Base-by-base conservation (phyloP, 2,329 filamentous ascomycete species). In the Fusarium sp. region DNA sequence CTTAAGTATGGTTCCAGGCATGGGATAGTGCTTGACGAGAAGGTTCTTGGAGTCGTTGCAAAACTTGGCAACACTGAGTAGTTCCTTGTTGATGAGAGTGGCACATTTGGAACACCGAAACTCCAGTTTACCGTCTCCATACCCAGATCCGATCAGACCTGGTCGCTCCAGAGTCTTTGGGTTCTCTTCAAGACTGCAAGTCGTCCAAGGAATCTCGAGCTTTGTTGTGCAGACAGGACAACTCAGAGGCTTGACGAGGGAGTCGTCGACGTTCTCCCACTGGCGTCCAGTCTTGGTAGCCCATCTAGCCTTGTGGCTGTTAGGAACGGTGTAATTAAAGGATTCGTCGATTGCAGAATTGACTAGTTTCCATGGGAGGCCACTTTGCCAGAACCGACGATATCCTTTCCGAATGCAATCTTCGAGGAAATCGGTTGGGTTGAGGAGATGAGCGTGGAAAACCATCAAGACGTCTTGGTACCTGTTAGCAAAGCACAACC, bases 371-470 rank as follows among this genome's bases (percentile, higher is more conserved):
- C 91, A 94, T 0, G 92, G 93, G 68, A 94, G 85, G 0, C 88
- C 87, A 0, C 85, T 85, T 4, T 85, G 83, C 90, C 91, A 94
- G 4, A 79, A 63, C 1, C 67, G 45, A 0, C 76, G 63, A n/a
- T 68, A 52, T 0, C 77, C 77, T 52, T 57, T 67, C 4, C 68
- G 63, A 1, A 79, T 15, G 20, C 75, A 79, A 25, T 79, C 77
- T 59, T 79, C 76, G 4, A 77, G 37, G 5, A 11, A 87, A 79
- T 76, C 89, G 85, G 90, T 84, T 0, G 92, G 92, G 69, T 94
- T 94, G 2, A 94, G 86, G 86, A 93, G 90, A 72, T 92, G 92
- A 0, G 91, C 83, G 80, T 94, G 92, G 90, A 91, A 94, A 0
- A 94, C 90, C 90, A 94, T 91, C 14, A 94, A 80, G 0, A 94